These are phyloP conservation scores for Coemansia sp. DNA, from an alignment of 192 early-diverging fungal genomes.

Conservation along the genomic window DNA sequence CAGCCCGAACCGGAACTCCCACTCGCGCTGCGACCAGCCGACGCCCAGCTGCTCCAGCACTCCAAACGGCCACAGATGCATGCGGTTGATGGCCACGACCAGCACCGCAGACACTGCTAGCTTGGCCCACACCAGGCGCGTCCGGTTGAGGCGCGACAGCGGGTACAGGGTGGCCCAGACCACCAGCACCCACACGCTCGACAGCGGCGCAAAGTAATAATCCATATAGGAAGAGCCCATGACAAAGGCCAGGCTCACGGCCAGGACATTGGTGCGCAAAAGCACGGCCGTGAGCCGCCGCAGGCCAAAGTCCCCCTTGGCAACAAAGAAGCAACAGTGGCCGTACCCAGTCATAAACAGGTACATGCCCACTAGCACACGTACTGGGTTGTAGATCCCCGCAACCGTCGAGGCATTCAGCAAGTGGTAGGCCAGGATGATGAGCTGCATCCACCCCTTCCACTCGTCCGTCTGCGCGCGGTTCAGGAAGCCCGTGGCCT, in stretches of 20 bases:
- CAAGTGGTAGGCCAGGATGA: constrained; percentile 66
- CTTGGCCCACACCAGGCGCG: constrained; percentile 51
- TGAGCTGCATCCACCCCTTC: constrained; percentile 85
- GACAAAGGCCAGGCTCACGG: constrained; percentile 55
- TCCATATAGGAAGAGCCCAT: constrained; percentile 67
- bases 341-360: constrained; percentile 82
- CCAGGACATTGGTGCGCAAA: constrained; percentile 63
- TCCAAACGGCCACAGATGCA: constrained; percentile 37
- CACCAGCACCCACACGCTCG: constrained; percentile 61
- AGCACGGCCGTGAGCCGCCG: constrained; percentile 58
- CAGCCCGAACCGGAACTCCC: constrained; percentile 62
- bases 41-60: constrained; percentile 45
- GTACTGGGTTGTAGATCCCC: constrained; percentile 65
- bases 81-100: constrained; percentile 4
- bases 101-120: constrained; percentile 38
- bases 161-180: constrained; percentile 65
- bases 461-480: constrained; percentile 80
- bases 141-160: constrained; percentile 41
- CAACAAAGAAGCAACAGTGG: constrained; percentile 66
- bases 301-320: constrained; percentile 62
- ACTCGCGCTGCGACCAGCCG: constrained; percentile 60
- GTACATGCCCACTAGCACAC: constrained; percentile 69
- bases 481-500: constrained; percentile 56
- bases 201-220: constrained; percentile 76
- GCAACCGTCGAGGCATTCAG: constrained; percentile 58